phyloP scores from a whole-genome alignment of 257 asterid species.

The Scutellaria minor region DNA sequence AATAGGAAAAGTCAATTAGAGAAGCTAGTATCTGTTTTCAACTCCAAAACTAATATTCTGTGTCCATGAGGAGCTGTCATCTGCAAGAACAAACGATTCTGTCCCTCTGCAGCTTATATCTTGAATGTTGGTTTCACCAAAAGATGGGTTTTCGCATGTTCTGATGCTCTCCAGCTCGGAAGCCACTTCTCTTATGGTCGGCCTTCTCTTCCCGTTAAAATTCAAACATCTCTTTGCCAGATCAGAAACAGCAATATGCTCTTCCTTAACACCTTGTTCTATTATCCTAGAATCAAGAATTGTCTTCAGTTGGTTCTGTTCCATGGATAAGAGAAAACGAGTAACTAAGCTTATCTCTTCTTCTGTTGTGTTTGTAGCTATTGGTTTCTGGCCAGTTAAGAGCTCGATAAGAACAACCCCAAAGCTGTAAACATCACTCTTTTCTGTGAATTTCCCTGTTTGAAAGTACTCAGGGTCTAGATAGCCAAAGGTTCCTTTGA shows the following conservation, averaged over 20 bases:
- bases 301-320: constrained; percentile 22
- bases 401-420: constrained; percentile 51
- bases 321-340: constrained; percentile 37
- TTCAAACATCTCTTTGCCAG: constrained; percentile 41
- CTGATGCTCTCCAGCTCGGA: constrained; percentile 38
- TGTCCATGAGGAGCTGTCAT: background rate
- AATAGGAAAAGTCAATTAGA: too few relatives aligned
- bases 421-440: constrained; percentile 48
- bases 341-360: constrained; percentile 40
- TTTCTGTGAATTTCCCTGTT: constrained; percentile 42
- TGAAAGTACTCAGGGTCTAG: constrained; percentile 47
- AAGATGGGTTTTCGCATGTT: constrained; percentile 24
- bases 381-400: constrained; percentile 41
- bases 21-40: background rate
- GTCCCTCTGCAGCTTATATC: constrained; percentile 10
- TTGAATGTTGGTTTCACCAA: constrained; percentile 17
- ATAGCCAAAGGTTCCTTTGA: constrained; percentile 46
- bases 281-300: constrained; percentile 38
- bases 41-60: background rate
- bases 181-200: constrained; percentile 46
- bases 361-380: constrained; percentile 27
- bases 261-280: constrained; percentile 39
- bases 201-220: constrained; percentile 42
- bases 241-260: constrained; percentile 32
- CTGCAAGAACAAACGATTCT: constrained; percentile 5